These are phyloP conservation scores for Coleophoma eucalyptorum DNA, from an alignment of 2,329 filamentous ascomycete genomes.

Conservation along the genomic window DNA sequence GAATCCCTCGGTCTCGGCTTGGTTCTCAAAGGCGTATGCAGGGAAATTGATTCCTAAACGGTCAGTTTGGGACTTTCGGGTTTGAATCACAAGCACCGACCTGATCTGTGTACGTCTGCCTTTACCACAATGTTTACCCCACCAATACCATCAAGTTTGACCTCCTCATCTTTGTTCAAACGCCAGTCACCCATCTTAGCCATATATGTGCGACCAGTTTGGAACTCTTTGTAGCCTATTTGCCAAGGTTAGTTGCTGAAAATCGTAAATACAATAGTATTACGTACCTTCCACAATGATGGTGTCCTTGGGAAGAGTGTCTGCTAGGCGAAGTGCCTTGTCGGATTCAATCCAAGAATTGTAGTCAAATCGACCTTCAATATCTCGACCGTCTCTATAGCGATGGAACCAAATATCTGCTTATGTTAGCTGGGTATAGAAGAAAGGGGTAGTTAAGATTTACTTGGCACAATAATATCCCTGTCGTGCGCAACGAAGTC, in stretches of 20 bases:
- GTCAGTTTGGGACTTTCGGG: slow-evolving; percentile 18
- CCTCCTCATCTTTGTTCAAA: slow-evolving; percentile 86
- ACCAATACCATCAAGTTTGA: slow-evolving; percentile 91
- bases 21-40: slow-evolving; percentile 94
- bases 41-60: slow-evolving; percentile 90
- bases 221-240: slow-evolving; percentile 84
- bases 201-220: slow-evolving; percentile 88
- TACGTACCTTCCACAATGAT: slow-evolving; percentile 78
- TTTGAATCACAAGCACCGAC: slow-evolving; percentile 41
- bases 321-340: slow-evolving; percentile 72
- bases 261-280: neutral
- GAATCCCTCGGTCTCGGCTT: slow-evolving; percentile 97
- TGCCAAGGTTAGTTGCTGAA: slow-evolving; percentile 7
- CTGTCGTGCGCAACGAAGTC: slow-evolving; percentile 93
- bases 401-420: slow-evolving; percentile 96
- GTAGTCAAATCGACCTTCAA: slow-evolving; percentile 97
- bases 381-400: slow-evolving; percentile 71
- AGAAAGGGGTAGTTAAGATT: neutral
- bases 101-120: slow-evolving; percentile 92
- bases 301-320: slow-evolving; percentile 70
- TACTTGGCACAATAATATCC: slow-evolving; percentile 91
- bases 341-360: slow-evolving; percentile 98
- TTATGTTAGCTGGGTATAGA: slow-evolving; percentile 20
- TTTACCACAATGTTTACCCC: slow-evolving; percentile 98
- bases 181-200: slow-evolving; percentile 89